These are phyloP conservation scores for Eremothecium gossypii DNA, from an alignment of 1,139 yeast genomes.

Conservation along the genomic window DNA sequence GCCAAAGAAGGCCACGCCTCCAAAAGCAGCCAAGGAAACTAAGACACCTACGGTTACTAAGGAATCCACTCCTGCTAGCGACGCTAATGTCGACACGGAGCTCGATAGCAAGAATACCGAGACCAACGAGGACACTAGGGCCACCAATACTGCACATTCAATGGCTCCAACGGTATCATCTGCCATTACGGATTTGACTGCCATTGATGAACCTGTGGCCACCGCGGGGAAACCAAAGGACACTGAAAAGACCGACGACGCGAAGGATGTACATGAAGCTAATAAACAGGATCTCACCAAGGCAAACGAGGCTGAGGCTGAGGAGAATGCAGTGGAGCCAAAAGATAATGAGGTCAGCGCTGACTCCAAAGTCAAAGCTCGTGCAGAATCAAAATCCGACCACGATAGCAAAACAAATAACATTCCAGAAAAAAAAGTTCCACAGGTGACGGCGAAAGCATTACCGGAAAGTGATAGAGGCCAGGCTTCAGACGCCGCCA, in stretches of 20 bases:
- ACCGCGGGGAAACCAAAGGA: not conserved
- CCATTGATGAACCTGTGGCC: not conserved
- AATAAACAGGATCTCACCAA: conserved; percentile 5
- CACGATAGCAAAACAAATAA: conserved; percentile 1
- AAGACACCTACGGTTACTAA: not conserved
- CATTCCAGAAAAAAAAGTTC: conserved; percentile 4
- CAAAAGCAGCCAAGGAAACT: not conserved
- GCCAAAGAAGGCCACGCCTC: too few relatives aligned
- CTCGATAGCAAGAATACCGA: not conserved
- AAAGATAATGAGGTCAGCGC: conserved; percentile 8
- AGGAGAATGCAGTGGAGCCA: conserved; percentile 1
- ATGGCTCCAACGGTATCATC: too few relatives aligned
- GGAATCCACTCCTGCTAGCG: not conserved
- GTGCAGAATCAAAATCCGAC: conserved; percentile 3
- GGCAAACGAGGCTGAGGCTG: not conserved
- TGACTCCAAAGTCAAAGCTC: conserved; percentile 9
- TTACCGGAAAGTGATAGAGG: too few relatives aligned
- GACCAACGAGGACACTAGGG: not conserved
- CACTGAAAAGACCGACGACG: conserved; percentile 5
- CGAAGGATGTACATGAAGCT: conserved; percentile 4
- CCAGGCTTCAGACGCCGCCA: not conserved
- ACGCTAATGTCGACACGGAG: not conserved
- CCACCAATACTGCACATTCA: not conserved
- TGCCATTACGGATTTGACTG: too few relatives aligned
- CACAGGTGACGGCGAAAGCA: not conserved